Conservation (phyloP, 352 stramenopile genomes). For the Phytophthora fragariae region DNA sequence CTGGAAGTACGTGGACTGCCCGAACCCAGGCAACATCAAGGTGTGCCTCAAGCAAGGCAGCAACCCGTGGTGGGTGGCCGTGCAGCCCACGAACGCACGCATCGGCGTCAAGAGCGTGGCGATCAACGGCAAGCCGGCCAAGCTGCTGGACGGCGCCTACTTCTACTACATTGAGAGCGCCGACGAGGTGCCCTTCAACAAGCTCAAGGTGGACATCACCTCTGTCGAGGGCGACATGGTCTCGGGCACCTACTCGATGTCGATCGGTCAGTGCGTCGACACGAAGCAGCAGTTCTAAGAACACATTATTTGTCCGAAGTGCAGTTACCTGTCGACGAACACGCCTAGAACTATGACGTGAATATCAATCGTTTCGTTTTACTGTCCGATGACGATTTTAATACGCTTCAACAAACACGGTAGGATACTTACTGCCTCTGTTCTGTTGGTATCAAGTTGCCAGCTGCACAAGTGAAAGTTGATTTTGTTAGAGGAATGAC, state of each 20-base stretch:
- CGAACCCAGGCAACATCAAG: conserved; percentile 37
- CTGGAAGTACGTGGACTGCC: conserved; percentile 43
- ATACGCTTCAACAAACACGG: too few relatives aligned
- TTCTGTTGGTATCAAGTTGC: too few relatives aligned
- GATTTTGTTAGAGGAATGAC: neutral
- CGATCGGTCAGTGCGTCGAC: conserved; percentile 25
- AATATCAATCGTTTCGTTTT: conserved; percentile 38
- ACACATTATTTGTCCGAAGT: neutral
- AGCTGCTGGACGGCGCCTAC: conserved; percentile 33
- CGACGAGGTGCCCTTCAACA: conserved; percentile 30
- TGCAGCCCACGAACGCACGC: conserved; percentile 38
- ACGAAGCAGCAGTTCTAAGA: conserved; percentile 37
- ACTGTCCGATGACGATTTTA: conserved; percentile 9
- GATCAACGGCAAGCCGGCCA: conserved; percentile 34
- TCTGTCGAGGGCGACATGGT: conserved; percentile 25
- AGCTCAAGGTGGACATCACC: conserved; percentile 30
- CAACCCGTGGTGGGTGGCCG: conserved; percentile 35
- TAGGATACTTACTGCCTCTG: too few relatives aligned
- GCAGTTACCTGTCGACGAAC: conserved; percentile 1
- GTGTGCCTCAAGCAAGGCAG: conserved; percentile 37
- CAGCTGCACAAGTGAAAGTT: neutral
- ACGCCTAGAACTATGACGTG: conserved; percentile 7
- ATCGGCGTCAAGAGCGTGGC: conserved; percentile 28
- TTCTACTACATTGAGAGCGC: conserved; percentile 37
- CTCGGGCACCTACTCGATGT: conserved; percentile 37